Evolutionary conservation across 2,329 filamentous ascomycete species (phyloP), one percentile per base, ranked within the genome.

Genomic region (Colletotrichum ledebouriae): DNA sequence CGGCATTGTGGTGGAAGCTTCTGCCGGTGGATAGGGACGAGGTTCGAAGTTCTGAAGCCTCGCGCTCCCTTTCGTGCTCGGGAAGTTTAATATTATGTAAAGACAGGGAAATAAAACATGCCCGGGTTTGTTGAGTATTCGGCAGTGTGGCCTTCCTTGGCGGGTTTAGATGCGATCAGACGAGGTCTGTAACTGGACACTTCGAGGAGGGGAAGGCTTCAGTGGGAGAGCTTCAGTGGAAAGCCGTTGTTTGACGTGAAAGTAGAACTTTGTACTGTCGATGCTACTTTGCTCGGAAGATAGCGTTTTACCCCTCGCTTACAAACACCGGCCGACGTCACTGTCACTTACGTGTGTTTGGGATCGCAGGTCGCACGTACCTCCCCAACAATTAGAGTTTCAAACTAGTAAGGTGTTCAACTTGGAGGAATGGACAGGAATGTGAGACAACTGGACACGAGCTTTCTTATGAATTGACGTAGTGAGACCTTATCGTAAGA

Each of bases 341-440:
- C 37, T 34, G 17, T 29, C 7, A 11, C 41, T 44, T 25, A 11
- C 10, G 41, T 33, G 47, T 15, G 39, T 17, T 17, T 25, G 50
- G 53, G 42, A 52, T 33, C 33, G 39, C 52, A 53, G 20, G 64
- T 67, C 17, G 53, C 59, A 67, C 64, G 64, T 67, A 44, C 59
- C 33, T 39, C 20, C 34, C 41, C 33, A 42, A 62, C 37, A n/a
- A 58, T 52, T 64, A 67, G 10, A 58, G 59, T 67, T 64, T 50
- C 34, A 56, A 39, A 12, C 46, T 55, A 58, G 33, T 15, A 34
- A n/a, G 29, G 49, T 37, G n/a, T 20, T 61, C 29, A 47, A 55
- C 57, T 55, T n/a, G 63, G 29, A 22, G 37, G 15, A 39, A 13
- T 34, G 20, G 62, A 52, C 37, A 33, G 44, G 17, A 17, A 17